phyloP scores from a whole-genome alignment of 1,284 basidiomycete species.

The Rhodotorula sp. region DNA sequence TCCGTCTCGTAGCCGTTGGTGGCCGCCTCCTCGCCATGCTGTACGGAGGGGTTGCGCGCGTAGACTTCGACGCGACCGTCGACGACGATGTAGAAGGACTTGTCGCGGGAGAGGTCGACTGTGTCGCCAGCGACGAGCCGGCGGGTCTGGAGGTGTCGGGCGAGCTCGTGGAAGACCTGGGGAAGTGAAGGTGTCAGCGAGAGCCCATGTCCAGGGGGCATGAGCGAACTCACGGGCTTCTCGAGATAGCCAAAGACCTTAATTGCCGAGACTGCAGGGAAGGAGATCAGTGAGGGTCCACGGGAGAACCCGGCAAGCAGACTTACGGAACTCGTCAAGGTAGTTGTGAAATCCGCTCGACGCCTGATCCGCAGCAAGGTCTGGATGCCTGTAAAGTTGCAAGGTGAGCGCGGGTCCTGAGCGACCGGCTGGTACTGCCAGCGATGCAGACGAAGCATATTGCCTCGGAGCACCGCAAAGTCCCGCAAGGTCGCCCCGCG shows the following conservation, averaged over 20 bases:
- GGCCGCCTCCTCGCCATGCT: slow-evolving; percentile 33
- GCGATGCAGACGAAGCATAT: no score
- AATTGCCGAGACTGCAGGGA: slow-evolving; percentile 68
- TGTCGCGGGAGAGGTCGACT: slow-evolving; percentile 80
- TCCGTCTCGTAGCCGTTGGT: slow-evolving; percentile 69
- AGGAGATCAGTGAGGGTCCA: not conserved
- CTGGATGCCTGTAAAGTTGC: slow-evolving; percentile 59
- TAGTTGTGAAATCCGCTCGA: slow-evolving; percentile 83
- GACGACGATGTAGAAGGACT: slow-evolving; percentile 92
- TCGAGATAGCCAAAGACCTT: slow-evolving; percentile 93
- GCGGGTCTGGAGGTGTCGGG: slow-evolving; percentile 85
- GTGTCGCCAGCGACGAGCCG: slow-evolving; percentile 87
- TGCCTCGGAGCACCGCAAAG: not conserved
- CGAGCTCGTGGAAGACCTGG: slow-evolving; percentile 83
- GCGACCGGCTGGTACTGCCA: slow-evolving; percentile 49
- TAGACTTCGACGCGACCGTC: slow-evolving; percentile 77
- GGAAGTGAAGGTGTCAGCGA: slow-evolving; percentile 49
- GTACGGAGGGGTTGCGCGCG: slow-evolving; percentile 52
- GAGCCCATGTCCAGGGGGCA: not conserved
- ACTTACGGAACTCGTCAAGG: slow-evolving; percentile 74
- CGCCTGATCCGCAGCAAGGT: slow-evolving; percentile 73
- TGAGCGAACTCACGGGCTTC: slow-evolving; percentile 62
- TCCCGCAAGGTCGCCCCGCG: no score
- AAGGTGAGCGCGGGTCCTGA: slow-evolving; percentile 42
- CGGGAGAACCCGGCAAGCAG: not conserved